Evolutionary conservation across 495 filamentous ascomycete genomes (phyloP).

Genomic region (Hypoxylon lienhwacheense): DNA sequence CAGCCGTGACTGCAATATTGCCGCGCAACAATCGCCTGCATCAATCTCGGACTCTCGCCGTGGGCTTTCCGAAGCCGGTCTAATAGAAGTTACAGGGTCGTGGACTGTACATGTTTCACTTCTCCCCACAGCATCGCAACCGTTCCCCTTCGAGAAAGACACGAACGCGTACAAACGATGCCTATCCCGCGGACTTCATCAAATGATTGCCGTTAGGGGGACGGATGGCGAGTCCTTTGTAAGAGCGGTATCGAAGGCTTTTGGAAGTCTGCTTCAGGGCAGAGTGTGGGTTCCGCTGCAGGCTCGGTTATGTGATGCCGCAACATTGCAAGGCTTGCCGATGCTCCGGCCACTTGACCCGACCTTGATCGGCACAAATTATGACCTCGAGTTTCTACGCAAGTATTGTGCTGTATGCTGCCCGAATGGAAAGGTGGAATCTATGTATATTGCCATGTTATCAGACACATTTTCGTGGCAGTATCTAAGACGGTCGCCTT

Average conservation of each 20-base stretch:
- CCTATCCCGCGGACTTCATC: conserved; percentile 58
- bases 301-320: conserved; percentile 58
- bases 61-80: neutral
- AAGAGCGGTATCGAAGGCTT: conserved; percentile 51
- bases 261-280: conserved; percentile 51
- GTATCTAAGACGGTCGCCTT: conserved; percentile 45
- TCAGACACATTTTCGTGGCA: conserved; percentile 52
- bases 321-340: conserved; percentile 55
- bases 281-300: conserved; percentile 58
- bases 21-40: conserved; percentile 14
- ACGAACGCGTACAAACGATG: conserved; percentile 61
- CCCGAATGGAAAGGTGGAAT: conserved; percentile 54
- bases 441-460: conserved; percentile 58
- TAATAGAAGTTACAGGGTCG: conserved; percentile 34
- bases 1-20: conserved; percentile 1
- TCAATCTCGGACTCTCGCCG: conserved; percentile 12
- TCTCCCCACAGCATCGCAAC: conserved; percentile 52
- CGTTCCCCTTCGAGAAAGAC: conserved; percentile 62
- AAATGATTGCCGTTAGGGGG: conserved; percentile 52
- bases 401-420: conserved; percentile 54
- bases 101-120: conserved; percentile 62
- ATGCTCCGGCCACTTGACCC: conserved; percentile 56
- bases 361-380: conserved; percentile 41
- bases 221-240: conserved; percentile 52
- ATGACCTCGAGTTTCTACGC: conserved; percentile 53